Evolutionary conservation across 176 grass and related monocot genomes (phyloP).

Genomic region (Typha latifolia): DNA sequence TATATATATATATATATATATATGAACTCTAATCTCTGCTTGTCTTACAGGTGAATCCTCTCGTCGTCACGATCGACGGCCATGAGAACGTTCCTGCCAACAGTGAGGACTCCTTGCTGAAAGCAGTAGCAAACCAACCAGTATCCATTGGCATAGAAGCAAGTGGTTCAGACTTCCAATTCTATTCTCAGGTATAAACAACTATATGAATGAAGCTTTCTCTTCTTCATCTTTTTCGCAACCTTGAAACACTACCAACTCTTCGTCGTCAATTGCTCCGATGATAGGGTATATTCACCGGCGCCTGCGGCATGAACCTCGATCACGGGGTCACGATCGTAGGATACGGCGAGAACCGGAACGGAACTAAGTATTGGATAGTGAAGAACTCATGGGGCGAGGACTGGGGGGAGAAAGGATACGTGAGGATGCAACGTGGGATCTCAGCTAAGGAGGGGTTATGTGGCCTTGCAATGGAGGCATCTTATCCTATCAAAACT

Average conservation of each 20-base stretch:
- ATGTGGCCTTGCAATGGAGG: slow-evolving; percentile 67
- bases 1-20: neutral
- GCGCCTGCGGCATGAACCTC: slow-evolving; percentile 42
- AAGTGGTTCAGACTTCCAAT: slow-evolving; percentile 44
- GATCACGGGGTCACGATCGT: slow-evolving; percentile 53
- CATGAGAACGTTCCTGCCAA: slow-evolving; percentile 49
- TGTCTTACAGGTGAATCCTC: slow-evolving; percentile 27
- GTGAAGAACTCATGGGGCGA: slow-evolving; percentile 75
- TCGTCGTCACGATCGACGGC: slow-evolving; percentile 52
- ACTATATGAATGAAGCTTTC: neutral
- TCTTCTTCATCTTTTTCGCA: neutral
- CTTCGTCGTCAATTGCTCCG: neutral
- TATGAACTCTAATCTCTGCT: neutral
- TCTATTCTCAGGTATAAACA: slow-evolving; percentile 62
- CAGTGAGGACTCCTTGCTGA: slow-evolving; percentile 42
- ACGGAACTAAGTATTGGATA: slow-evolving; percentile 52
- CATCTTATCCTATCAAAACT: slow-evolving; percentile 49
- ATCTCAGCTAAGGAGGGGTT: slow-evolving; percentile 16
- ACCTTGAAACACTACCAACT: too few relatives aligned
- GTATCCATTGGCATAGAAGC: slow-evolving; percentile 61
- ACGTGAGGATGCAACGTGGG: slow-evolving; percentile 54
- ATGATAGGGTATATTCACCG: slow-evolving; percentile 64
- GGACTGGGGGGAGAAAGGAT: slow-evolving; percentile 56
- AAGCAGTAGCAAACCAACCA: slow-evolving; percentile 56
- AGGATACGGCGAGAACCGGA: slow-evolving; percentile 30